Evolutionary conservation across 768 basidiomycete genomes (phyloP).

Genomic region (Auricularia sp.): DNA sequence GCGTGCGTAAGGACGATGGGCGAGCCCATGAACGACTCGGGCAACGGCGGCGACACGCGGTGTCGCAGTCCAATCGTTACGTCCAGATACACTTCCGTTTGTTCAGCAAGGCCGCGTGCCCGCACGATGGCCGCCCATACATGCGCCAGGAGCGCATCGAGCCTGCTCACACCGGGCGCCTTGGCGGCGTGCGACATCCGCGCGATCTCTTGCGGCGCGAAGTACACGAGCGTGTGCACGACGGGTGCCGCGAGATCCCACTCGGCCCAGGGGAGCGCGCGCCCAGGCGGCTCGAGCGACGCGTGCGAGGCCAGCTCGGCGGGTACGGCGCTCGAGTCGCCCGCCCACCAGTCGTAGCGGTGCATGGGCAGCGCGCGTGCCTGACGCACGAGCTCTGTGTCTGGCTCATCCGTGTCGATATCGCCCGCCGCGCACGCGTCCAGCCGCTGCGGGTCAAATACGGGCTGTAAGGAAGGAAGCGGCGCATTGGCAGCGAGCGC

Average conservation of each 20-base stretch:
- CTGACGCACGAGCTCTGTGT: constrained; percentile 13
- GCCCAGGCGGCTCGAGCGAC: constrained; percentile 24
- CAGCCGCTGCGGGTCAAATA: constrained; percentile 22
- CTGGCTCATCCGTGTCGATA: constrained; percentile 17
- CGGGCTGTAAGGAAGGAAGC: constrained; percentile 13
- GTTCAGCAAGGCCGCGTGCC: constrained; percentile 16
- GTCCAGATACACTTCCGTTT: constrained; percentile 19
- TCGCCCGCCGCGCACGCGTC: constrained; percentile 22
- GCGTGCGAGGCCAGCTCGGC: constrained; percentile 13
- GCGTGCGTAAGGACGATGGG: constrained; percentile 22
- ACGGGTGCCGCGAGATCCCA: background rate
- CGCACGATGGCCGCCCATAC: constrained; percentile 26
- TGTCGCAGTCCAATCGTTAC: constrained; percentile 19
- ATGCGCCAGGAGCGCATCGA: constrained; percentile 21
- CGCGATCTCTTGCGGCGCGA: background rate
- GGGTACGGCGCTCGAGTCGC: background rate
- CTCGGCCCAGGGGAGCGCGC: constrained; percentile 7
- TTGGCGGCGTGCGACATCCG: background rate
- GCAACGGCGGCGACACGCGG: constrained; percentile 13
- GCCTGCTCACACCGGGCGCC: background rate
- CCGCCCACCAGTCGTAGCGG: constrained; percentile 23
- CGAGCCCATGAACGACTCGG: constrained; percentile 22
- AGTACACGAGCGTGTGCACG: background rate
- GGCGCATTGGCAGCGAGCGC: constrained; percentile 3
- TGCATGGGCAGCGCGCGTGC: constrained; percentile 16